Base-by-base conservation (phyloP, 257 asterid species). In the Dorcoceras hygrometricum region DNA sequence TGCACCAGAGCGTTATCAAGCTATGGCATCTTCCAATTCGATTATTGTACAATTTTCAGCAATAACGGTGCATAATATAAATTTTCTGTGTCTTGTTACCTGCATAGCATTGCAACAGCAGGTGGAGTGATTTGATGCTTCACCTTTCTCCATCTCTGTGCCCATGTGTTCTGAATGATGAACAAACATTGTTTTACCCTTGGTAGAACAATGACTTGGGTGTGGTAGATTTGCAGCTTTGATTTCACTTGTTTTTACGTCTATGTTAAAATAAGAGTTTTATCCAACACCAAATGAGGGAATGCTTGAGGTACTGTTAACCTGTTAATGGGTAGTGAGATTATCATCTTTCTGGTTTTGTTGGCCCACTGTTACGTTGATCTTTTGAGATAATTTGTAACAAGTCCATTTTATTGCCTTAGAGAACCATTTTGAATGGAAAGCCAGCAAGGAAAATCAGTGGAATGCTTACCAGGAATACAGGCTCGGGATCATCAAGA, bases 401-500 rank as follows among this genome's bases (percentile, higher is more conserved):
- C 8, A 31, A 10, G 3, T 54, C 14, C 31, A 16, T 46, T 56
- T 22, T n/a, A 20, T 66, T 28, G 58, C 34, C 55, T 32, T 79
- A 83, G 88, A 83, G 83, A 75, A 51, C 78, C 31, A 34, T 71
- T 9, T 23, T 76, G 63, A 83, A 78, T 73, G 86, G 83, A 57
- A 83, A 72, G 73, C 43, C 77, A 14, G 28, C 74, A 18, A 79
- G 77, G 71, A 75, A 79, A 76, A 27, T 43, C 23, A 64, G 65
- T 46, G 78, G 78, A 70, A 56, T 81, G 66, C 56, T 84, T 22
- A 3, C 75, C 60, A 73, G 69, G 65, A 71, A 70, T 76, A 66
- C 83, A 25, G 64, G 80, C 77, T 75, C 82, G 53, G 69, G 74
- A 75, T 58, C 77, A 27, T 75, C 79, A n/a, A 83, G 76, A 63